These are phyloP conservation scores for Tolypocladium tropicale DNA, from an alignment of 2,329 filamentous ascomycete species.

Conservation along the genomic window DNA sequence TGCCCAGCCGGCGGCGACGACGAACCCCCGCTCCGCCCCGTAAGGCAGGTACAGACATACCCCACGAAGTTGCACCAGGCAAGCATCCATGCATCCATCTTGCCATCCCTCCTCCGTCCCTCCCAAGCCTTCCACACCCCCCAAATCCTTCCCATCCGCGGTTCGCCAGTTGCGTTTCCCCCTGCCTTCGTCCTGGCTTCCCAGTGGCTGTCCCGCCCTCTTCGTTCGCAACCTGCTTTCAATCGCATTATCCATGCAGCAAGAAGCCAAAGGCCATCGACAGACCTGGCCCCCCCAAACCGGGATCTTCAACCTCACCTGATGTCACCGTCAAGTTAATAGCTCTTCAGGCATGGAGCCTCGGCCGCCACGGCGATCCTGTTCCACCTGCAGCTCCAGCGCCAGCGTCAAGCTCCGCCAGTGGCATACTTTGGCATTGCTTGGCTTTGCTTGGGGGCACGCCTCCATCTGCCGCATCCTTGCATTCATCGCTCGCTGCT, in stretches of 20 bases:
- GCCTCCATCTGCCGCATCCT: conserved; percentile 7
- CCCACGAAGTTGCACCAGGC: neutral
- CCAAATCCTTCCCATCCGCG: neutral
- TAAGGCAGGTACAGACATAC: conserved; percentile 3
- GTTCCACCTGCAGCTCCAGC: neutral
- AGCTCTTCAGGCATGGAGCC: neutral
- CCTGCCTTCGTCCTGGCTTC: neutral
- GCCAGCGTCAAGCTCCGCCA: neutral
- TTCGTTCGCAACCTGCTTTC: neutral
- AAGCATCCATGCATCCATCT: too few species aligned
- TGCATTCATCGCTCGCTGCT: conserved; percentile 5
- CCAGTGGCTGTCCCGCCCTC: neutral
- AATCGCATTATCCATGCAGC: neutral
- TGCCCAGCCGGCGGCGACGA: neutral
- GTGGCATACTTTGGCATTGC: neutral
- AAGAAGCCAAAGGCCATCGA: neutral
- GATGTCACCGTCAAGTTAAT: conserved; percentile 3
- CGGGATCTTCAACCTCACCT: conserved; percentile 2
- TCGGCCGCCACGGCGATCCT: neutral
- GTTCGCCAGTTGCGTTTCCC: neutral
- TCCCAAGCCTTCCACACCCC: neutral
- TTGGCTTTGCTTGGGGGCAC: neutral
- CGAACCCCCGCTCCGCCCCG: neutral
- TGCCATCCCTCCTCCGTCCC: neutral
- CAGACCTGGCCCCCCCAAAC: neutral